Conservation (phyloP, 2,329 filamentous ascomycete genomes). For the Fusarium sp. region DNA sequence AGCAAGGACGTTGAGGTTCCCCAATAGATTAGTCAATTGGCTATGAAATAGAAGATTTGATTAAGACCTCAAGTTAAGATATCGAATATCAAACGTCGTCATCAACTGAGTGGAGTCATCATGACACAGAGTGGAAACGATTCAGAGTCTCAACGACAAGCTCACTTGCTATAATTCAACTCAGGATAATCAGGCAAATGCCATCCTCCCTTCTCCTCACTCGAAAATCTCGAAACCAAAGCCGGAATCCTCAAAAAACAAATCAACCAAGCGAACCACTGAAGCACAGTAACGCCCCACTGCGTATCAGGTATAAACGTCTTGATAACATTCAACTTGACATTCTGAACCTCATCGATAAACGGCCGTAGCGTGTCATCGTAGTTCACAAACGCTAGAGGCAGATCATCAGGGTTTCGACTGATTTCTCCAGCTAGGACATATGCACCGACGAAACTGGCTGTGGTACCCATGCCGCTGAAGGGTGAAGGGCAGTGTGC, state of each 20-base stretch:
- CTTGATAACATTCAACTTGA: constrained; percentile 15
- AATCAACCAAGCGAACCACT: constrained; percentile 27
- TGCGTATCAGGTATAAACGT: constrained; percentile 15
- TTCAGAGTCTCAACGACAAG: too few relatives aligned
- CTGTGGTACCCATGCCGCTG: constrained; percentile 31
- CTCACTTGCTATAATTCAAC: background rate
- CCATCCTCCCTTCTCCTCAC: constrained; percentile 31
- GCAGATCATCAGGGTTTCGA: constrained; percentile 8
- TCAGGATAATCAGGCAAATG: constrained; percentile 22
- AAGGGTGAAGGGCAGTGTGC: constrained; percentile 30
- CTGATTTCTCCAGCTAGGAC: constrained; percentile 31
- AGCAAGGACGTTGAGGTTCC: constrained; percentile 60
- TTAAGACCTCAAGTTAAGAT: background rate
- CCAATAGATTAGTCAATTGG: constrained; percentile 25
- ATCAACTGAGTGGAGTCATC: background rate
- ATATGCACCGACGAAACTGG: constrained; percentile 28
- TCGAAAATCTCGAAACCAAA: constrained; percentile 26
- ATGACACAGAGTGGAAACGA: background rate
- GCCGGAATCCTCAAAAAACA: constrained; percentile 20
- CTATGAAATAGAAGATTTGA: background rate
- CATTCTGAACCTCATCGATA: constrained; percentile 25
- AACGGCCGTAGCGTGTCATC: constrained; percentile 20
- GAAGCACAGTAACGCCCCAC: constrained; percentile 20
- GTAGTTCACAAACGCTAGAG: constrained; percentile 28
- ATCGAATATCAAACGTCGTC: too few relatives aligned